Percentiles rank a stretch among this genome's conserved stretches.
These are phyloP conservation scores for Amaranthus tricolor DNA, from an alignment of 179 eudicot species.

Conservation along the genomic window DNA sequence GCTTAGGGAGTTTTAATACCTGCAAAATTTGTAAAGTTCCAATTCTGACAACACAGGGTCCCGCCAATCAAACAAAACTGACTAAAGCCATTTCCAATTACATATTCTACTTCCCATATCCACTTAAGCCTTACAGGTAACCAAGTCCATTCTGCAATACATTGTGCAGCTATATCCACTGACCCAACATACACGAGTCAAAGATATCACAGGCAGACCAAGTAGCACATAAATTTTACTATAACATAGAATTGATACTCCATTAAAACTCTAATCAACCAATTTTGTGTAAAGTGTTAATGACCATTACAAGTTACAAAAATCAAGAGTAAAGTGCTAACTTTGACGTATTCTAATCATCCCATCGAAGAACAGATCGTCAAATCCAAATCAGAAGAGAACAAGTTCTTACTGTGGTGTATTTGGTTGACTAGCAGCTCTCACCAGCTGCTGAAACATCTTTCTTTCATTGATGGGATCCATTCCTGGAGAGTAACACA, in stretches of 20 bases:
- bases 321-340: neutral
- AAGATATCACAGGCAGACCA: neutral
- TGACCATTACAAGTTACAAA: neutral
- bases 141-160: neutral
- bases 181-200: neutral
- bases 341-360: neutral
- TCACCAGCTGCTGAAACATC: constrained; percentile 97
- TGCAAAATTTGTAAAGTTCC: no score
- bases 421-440: constrained; percentile 91
- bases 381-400: constrained; percentile 8
- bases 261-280: neutral
- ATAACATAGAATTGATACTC: neutral
- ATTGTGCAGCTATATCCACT: neutral
- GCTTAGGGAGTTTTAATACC: neutral
- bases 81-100: neutral
- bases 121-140: neutral
- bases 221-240: neutral
- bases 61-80: neutral
- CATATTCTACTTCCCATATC: no score
- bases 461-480: constrained; percentile 95
- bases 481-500: constrained; percentile 61
- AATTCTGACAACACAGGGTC: neutral
- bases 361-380: neutral
- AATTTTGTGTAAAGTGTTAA: neutral
- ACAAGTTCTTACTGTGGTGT: constrained; percentile 83